Evolutionary conservation across 345 rosid species (phyloP).

Genomic region (Euphorbia lathyris): DNA sequence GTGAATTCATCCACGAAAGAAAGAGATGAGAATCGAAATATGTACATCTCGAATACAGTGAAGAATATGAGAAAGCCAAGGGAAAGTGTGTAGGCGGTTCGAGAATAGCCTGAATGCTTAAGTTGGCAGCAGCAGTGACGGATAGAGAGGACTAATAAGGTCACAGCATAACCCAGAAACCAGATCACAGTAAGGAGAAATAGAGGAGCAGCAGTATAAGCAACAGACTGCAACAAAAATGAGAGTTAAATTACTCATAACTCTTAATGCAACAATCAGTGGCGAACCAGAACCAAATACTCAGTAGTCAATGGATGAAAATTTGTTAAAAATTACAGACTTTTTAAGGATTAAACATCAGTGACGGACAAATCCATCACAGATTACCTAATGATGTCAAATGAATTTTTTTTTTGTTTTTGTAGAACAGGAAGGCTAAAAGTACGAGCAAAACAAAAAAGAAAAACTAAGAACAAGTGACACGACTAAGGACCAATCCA

Average conservation of each 20-base stretch:
- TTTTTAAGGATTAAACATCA: too few relatives aligned
- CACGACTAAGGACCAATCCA: too few relatives aligned
- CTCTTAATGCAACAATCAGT: too few relatives aligned
- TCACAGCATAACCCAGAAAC: slow-evolving; percentile 17
- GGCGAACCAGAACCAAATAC: too few relatives aligned
- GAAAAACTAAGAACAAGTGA: too few relatives aligned
- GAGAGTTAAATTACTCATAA: not conserved
- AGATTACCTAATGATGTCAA: too few relatives aligned
- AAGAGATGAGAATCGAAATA: not conserved
- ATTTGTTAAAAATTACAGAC: too few relatives aligned
- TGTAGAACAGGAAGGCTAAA: too few relatives aligned
- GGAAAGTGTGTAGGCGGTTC: slow-evolving; percentile 12
- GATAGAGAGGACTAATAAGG: slow-evolving; percentile 14
- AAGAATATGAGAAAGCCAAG: slow-evolving; percentile 20
- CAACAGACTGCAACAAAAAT: slow-evolving; percentile 22
- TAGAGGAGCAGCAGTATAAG: slow-evolving; percentile 18
- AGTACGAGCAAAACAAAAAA: too few relatives aligned
- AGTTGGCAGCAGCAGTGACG: slow-evolving; percentile 20
- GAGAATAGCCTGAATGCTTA: slow-evolving; percentile 19
- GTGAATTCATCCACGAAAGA: not conserved
- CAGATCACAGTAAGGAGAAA: slow-evolving; percentile 17
- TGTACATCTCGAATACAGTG: slow-evolving; percentile 16
- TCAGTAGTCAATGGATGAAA: too few relatives aligned
- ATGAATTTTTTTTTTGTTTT: too few relatives aligned
- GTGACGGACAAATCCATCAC: too few relatives aligned